Conservation (phyloP, 78 protist genomes). For the Dictyostelium purpureum region DNA sequence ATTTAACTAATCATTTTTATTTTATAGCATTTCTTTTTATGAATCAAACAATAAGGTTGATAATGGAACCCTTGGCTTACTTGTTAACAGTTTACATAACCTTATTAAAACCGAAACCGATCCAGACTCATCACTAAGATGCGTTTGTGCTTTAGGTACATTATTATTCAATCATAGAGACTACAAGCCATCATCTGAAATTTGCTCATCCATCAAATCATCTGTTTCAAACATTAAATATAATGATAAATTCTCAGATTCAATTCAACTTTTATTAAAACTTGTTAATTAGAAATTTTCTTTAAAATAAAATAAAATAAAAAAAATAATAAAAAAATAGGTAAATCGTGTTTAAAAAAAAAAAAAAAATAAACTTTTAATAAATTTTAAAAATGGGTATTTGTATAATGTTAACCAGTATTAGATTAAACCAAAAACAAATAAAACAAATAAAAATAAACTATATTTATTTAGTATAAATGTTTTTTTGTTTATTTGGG, state of each 20-base stretch:
- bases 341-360: no score
- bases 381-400: no score
- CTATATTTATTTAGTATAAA: no score
- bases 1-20: background rate
- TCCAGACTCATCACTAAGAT: constrained; percentile 3
- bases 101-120: background rate
- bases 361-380: no score
- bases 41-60: background rate
- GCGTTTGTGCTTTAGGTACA: constrained; percentile 39
- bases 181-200: background rate
- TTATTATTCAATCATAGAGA: constrained; percentile 20
- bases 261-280: background rate
- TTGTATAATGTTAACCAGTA: no score
- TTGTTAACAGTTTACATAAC: background rate
- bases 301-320: no score
- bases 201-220: background rate
- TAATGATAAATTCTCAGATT: background rate
- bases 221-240: background rate
- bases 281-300: no score
- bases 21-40: constrained; percentile 23
- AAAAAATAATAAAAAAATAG: no score
- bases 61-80: background rate
- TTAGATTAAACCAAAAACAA: no score
- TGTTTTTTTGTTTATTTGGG: no score
- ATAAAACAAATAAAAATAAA: no score